Evolutionary conservation across 2,329 filamentous ascomycete genomes (phyloP), one percentile per base, ranked within the genome.

Genomic region (Botrytis medusae): DNA sequence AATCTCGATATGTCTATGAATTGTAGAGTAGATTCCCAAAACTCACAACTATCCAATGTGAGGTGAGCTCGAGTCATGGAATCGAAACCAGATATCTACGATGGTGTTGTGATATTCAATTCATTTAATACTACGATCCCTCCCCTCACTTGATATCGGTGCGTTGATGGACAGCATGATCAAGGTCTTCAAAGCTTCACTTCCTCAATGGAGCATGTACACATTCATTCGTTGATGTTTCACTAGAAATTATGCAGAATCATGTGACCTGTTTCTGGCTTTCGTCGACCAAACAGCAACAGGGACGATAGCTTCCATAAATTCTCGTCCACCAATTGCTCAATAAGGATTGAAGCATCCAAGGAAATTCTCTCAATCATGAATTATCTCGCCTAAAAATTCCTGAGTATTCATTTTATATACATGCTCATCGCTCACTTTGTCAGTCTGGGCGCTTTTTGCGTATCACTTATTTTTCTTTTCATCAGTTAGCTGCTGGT

Each of bases 131-230:
- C 5, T 0, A 25, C 2, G 48, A 10, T n/a, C 25, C 22, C 37
- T 62, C 29, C 16, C 34, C 57, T 14, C 29, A 37, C 4, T 16
- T 37, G 0, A 1, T 16, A 16, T 37, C 9, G n/a, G 22, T 25
- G 25, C n/a, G 29, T 18, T 0, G 12, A 61, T 9, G 0, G 20
- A 22, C 2, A 0, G 9, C 8, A n/a, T 25, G 22, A 7, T 25
- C 2, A 37, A 14, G 5, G 34, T n/a, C 20, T 61, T 2, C 0
- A 7, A 61, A 25, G 7, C 5, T 37, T 40, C 5, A 1, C 25
- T 10, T 61, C 5, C 22, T 40, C 1, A n/a, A 61, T 61, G 22
- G n/a, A 37, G 22, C 5, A 25, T 25, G 32, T 22, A 34, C 54
- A 2, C 51, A 29, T 34, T 12, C 54, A 34, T 59, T 20, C 29